Evolutionary conservation across 768 basidiomycete genomes (phyloP), one percentile per base, ranked within the genome.

Genomic region (Termitomyces sp.): DNA sequence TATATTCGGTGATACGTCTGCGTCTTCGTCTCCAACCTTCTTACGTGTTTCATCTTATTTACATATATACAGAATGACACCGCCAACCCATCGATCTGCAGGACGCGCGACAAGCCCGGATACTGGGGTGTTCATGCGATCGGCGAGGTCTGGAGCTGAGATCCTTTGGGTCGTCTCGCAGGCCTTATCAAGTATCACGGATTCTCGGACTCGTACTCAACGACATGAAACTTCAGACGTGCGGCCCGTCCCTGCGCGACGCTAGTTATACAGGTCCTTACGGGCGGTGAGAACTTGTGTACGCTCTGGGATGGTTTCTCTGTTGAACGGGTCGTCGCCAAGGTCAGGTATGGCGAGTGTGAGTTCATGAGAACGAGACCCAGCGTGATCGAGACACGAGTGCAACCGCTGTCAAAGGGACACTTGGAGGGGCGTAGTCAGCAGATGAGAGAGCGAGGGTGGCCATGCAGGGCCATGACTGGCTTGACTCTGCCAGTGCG

Each of bases 201-300:
- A 0, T 96, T 85, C 81, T 80, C 83, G n/a, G 82, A 72, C 86
- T 98, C 50, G 88, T 97, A 48, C 58, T 98, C 36, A 88, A 89
- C 70, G 95, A 82, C 11, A 96, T 98, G 95, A 98, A 98, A 82
- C 79, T 97, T 46, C 96, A 98, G 71, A 86, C 88, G 4, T 98
- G 96, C 77, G 82, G 88, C 31, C 96, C 96, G 20, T 82, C 80
- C 52, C 96, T 96, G 17, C 86, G 94, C 62, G 87, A 89, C 72
- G 92, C 94, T 17, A 94, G 95, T 96, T 20, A 96, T 97, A 72
- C 79, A 92, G 71, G 76, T 91, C 48, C 82, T 97, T 62, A 98
- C 96, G 3, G 92, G 87, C 14, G 96, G 96, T 3, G 92, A 94
- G 83, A 99, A 99, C 81, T 78, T 81, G 66, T 99, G 96, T 73